Evolutionary conservation across 2,329 filamentous ascomycete species (phyloP).

Genomic region (Eurotiales sp.): DNA sequence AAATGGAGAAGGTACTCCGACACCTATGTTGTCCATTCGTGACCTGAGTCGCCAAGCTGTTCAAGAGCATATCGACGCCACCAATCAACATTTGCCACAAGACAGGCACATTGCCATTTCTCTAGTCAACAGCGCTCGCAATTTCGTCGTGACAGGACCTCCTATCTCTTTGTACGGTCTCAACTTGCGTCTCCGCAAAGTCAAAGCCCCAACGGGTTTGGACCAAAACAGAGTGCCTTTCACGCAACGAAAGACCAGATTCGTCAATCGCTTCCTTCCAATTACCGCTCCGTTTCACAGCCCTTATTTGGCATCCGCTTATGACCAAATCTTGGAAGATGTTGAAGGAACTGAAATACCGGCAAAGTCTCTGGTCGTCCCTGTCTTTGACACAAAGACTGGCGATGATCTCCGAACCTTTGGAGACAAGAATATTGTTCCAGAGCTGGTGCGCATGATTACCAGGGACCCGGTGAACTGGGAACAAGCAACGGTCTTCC

Average conservation of each 20-base stretch:
- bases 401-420: conserved; percentile 75
- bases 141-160: conserved; percentile 93
- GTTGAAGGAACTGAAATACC: conserved; percentile 77
- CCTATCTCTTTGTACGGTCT: conserved; percentile 95
- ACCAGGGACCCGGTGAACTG: conserved; percentile 92
- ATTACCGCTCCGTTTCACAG: conserved; percentile 99
- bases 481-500: conserved; percentile 92
- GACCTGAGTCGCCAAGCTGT: conserved; percentile 84
- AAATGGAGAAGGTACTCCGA: conserved; percentile 90
- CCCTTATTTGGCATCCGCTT: conserved; percentile 81
- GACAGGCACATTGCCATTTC: conserved; percentile 95
- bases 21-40: conserved; percentile 96
- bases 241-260: conserved; percentile 93
- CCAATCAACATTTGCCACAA: conserved; percentile 89
- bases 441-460: conserved; percentile 83
- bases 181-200: conserved; percentile 90
- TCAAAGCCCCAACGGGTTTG: conserved; percentile 94
- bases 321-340: conserved; percentile 78
- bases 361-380: conserved; percentile 68
- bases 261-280: conserved; percentile 93
- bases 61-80: conserved; percentile 93
- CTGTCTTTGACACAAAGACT: conserved; percentile 86
- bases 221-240: conserved; percentile 93
- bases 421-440: conserved; percentile 74
- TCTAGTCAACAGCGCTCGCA: conserved; percentile 92